Percentiles rank a stretch among this genome's conserved stretches.
phyloP scores from a whole-genome alignment of 2,329 filamentous ascomycete genomes.

The Nemania abortiva region DNA sequence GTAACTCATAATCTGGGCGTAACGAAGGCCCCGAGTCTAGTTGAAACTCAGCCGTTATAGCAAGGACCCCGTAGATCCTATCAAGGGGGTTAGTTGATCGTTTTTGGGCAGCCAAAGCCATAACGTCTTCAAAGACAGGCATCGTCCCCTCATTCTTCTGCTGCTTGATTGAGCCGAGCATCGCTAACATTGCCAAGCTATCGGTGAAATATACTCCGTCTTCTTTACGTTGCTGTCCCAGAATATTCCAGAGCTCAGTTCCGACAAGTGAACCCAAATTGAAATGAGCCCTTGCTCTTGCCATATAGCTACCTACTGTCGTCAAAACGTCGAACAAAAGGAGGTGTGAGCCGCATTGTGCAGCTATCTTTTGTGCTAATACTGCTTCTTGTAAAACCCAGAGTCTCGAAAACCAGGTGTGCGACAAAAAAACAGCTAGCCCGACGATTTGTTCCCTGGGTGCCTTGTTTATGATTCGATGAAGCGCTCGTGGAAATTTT shows the following conservation, averaged over 20 bases:
- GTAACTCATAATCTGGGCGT: conserved; percentile 11
- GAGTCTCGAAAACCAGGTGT: conserved; percentile 10
- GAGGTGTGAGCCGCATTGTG: background rate
- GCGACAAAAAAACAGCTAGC: background rate
- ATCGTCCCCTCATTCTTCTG: background rate
- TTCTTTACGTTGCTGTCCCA: background rate
- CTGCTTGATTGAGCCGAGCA: background rate
- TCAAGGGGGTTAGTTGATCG: conserved; percentile 1
- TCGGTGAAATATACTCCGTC: background rate
- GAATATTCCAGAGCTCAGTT: too few relatives aligned
- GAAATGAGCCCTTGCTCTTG: background rate
- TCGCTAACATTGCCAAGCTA: background rate
- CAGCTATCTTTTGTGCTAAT: background rate
- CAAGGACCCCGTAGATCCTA: conserved; percentile 9
- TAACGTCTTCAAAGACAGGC: background rate
- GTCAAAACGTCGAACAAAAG: background rate
- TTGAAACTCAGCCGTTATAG: conserved; percentile 12
- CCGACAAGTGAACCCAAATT: too few relatives aligned
- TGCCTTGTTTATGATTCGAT: background rate
- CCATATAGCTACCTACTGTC: background rate
- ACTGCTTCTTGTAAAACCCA: conserved; percentile 13
- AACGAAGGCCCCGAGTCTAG: background rate
- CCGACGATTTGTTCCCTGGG: background rate
- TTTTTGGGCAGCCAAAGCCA: background rate
- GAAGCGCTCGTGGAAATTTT: conserved; percentile 1